phyloP scores from a whole-genome alignment of 2,329 filamentous ascomycete species.

The Botrytis sinoallii region DNA sequence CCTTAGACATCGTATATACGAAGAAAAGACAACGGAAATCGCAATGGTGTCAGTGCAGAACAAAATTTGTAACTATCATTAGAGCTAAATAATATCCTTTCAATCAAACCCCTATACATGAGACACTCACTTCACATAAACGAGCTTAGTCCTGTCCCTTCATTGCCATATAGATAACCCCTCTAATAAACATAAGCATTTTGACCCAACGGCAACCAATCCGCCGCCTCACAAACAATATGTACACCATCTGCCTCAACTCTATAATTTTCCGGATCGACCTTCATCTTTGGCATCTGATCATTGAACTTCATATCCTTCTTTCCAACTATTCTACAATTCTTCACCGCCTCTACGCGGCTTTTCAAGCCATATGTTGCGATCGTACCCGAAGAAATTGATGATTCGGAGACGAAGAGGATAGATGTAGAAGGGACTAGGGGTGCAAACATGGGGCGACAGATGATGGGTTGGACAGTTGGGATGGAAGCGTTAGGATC shows the following conservation, averaged over 20 bases:
- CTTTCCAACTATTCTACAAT: slow-evolving; percentile 74
- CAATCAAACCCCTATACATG: background rate
- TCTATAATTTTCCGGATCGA: slow-evolving; percentile 86
- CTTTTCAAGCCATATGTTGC: slow-evolving; percentile 73
- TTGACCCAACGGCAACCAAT: slow-evolving; percentile 71
- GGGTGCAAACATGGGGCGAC: slow-evolving; percentile 81
- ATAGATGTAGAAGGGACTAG: slow-evolving; percentile 70
- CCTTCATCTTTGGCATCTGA: slow-evolving; percentile 77
- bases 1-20: background rate
- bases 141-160: background rate
- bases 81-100: background rate
- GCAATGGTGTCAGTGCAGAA: background rate
- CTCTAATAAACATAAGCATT: slow-evolving; percentile 70
- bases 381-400: slow-evolving; percentile 64
- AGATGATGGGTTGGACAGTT: slow-evolving; percentile 79
- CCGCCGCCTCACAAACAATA: slow-evolving; percentile 70
- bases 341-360: slow-evolving; percentile 74
- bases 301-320: slow-evolving; percentile 89
- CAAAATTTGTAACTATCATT: background rate
- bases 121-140: background rate
- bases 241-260: slow-evolving; percentile 80
- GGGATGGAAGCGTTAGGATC: slow-evolving; percentile 83
- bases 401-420: slow-evolving; percentile 77
- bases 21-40: background rate
- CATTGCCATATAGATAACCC: background rate